These are phyloP conservation scores for Penicillium salamii DNA, from an alignment of 495 filamentous ascomycete genomes.

Conservation along the genomic window DNA sequence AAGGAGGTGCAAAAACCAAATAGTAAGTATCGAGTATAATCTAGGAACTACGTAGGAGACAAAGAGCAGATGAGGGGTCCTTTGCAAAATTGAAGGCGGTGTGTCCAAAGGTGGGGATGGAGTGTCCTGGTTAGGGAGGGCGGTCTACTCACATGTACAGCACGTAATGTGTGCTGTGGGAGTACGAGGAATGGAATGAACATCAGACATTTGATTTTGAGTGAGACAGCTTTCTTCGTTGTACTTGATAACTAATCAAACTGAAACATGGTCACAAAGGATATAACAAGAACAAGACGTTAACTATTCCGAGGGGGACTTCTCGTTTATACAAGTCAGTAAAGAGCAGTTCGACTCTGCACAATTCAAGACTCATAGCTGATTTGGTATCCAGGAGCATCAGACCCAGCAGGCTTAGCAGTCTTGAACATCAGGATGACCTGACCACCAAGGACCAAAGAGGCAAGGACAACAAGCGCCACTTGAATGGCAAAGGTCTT, in stretches of 20 bases:
- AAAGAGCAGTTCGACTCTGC: not conserved
- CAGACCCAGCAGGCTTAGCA: not conserved
- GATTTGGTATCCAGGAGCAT: not conserved
- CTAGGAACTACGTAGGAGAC: not conserved
- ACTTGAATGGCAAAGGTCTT: constrained; percentile 60
- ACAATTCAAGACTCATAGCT: not conserved
- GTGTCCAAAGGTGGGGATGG: constrained; percentile 5
- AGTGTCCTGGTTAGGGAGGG: not conserved
- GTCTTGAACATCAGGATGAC: constrained; percentile 21
- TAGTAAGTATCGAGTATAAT: not conserved
- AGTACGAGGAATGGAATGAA: no score
- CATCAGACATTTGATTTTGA: no score
- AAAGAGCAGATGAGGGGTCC: constrained; percentile 7
- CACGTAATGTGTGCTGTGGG: not conserved
- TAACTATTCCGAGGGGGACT: no score
- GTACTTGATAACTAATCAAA: no score
- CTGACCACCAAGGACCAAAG: constrained; percentile 33
- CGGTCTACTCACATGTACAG: not conserved
- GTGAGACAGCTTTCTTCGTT: no score
- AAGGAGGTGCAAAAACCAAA: no score
- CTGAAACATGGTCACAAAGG: no score
- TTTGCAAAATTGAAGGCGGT: constrained; percentile 23
- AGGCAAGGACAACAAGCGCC: constrained; percentile 41
- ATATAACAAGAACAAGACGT: no score
- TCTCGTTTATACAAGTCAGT: not conserved